phyloP scores from a whole-genome alignment of 306 rosid genomes.

The Corylus heterophylla region DNA sequence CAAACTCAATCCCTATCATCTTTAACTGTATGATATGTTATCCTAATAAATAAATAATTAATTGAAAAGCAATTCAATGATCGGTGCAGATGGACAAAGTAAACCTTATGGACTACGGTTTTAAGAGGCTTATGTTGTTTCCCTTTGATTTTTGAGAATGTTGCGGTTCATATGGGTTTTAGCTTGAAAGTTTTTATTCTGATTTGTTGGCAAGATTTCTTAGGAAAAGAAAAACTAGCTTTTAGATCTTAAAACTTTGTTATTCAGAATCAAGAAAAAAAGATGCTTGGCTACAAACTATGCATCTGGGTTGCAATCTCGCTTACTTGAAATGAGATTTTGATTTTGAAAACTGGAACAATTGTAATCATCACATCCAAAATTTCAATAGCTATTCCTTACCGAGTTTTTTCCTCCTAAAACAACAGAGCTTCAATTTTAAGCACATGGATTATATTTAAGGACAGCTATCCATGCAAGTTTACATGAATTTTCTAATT shows the following conservation, averaged over 20 bases:
- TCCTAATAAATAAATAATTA: neutral
- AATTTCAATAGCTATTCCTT: no score
- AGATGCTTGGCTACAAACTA: no score
- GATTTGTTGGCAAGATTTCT: neutral
- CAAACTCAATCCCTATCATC: neutral
- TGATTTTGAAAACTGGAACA: neutral
- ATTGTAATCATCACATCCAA: neutral
- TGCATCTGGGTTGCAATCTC: neutral
- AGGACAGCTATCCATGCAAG: neutral
- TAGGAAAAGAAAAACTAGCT: no score
- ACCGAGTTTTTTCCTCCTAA: neutral
- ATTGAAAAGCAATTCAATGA: neutral
- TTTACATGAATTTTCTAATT: neutral
- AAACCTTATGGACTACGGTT: neutral
- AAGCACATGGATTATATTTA: no score
- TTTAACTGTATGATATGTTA: neutral
- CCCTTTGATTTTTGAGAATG: neutral
- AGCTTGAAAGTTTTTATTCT: neutral
- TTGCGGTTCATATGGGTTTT: neutral
- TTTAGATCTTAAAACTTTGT: no score
- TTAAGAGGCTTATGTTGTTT: neutral
- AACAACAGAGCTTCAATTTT: neutral
- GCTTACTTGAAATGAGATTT: neutral
- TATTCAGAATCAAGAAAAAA: neutral
- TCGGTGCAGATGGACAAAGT: neutral